phyloP scores from a whole-genome alignment of 176 grass and related monocot genomes.

The Ananas comosus region DNA sequence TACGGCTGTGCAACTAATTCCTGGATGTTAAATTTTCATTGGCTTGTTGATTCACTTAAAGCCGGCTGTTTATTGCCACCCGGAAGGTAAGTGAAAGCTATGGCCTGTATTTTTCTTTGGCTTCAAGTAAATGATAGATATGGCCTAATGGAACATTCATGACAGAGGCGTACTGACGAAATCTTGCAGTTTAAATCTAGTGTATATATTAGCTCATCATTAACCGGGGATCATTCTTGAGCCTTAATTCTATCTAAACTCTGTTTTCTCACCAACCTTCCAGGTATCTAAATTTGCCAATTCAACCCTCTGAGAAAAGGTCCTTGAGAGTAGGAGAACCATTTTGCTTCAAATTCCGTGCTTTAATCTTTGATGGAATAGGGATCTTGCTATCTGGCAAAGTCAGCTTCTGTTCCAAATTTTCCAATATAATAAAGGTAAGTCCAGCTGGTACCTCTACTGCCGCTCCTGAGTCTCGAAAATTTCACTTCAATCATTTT shows the following conservation, averaged over 20 bases:
- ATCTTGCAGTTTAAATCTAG: not conserved
- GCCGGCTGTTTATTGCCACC: constrained; percentile 39
- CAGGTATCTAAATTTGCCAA: constrained; percentile 66
- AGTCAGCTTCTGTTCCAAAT: constrained; percentile 64
- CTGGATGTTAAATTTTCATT: constrained; percentile 54
- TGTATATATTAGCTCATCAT: not conserved
- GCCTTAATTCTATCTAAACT: constrained; percentile 15
- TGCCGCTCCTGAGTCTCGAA: not conserved
- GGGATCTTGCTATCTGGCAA: constrained; percentile 76
- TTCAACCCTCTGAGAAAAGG: constrained; percentile 23
- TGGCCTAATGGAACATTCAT: too few relatives aligned
- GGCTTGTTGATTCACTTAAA: constrained; percentile 68
- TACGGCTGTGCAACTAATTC: constrained; percentile 77
- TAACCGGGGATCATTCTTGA: constrained; percentile 6
- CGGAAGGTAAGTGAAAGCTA: constrained; percentile 46
- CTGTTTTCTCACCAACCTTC: constrained; percentile 12
- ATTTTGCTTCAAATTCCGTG: constrained; percentile 29
- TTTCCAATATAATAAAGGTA: constrained; percentile 79
- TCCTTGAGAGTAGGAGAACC: constrained; percentile 24
- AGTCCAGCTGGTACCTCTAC: constrained; percentile 11
- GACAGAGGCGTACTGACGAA: too few relatives aligned
- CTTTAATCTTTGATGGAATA: constrained; percentile 53
- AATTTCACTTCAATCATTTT: too few relatives aligned
- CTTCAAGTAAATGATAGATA: too few relatives aligned
- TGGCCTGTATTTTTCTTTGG: too few relatives aligned